A percentile compares a stretch with the other conserved stretches of the same genome.
Evolutionary conservation across 495 filamentous ascomycete species (phyloP).

Genomic region (Aspergillus heteromorphus): DNA sequence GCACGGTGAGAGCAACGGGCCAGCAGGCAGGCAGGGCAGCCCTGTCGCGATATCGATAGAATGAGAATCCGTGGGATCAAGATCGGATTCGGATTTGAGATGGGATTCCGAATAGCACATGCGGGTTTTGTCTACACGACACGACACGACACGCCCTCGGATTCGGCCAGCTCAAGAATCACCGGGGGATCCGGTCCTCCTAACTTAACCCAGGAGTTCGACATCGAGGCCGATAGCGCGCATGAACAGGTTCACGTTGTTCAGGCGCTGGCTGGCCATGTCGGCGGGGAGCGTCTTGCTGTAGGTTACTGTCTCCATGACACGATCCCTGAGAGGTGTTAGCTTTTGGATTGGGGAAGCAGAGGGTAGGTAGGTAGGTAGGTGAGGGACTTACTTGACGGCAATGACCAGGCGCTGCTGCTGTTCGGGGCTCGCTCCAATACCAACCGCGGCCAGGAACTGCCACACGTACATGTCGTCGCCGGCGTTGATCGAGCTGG

Average conservation of each 20-base stretch:
- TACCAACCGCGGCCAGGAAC: constrained; percentile 89
- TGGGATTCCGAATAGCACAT: not conserved
- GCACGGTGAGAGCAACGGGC: too few relatives aligned
- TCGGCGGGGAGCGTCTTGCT: constrained; percentile 84
- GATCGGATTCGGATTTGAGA: not conserved
- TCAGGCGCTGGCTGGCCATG: constrained; percentile 71
- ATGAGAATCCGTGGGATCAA: not conserved
- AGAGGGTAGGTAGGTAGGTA: too few relatives aligned
- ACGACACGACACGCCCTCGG: not conserved
- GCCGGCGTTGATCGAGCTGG: constrained; percentile 69
- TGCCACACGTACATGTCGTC: constrained; percentile 98
- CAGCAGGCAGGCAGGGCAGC: too few relatives aligned
- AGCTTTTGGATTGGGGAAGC: constrained; percentile 2
- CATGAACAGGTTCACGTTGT: constrained; percentile 98
- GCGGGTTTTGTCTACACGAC: not conserved
- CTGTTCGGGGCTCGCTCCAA: constrained; percentile 85
- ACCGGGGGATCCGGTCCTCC: not conserved
- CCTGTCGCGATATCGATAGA: not conserved
- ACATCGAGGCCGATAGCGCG: constrained; percentile 95
- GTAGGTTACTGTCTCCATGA: constrained; percentile 89
- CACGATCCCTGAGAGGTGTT: constrained; percentile 61
- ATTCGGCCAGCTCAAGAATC: not conserved
- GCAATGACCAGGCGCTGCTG: constrained; percentile 90
- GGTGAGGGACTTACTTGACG: constrained; percentile 68
- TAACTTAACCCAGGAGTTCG: constrained; percentile 73